Evolutionary conservation across 2,329 filamentous ascomycete genomes (phyloP), one percentile per base, ranked within the genome.

Genomic region (Cladophialophora chaetospira): DNA sequence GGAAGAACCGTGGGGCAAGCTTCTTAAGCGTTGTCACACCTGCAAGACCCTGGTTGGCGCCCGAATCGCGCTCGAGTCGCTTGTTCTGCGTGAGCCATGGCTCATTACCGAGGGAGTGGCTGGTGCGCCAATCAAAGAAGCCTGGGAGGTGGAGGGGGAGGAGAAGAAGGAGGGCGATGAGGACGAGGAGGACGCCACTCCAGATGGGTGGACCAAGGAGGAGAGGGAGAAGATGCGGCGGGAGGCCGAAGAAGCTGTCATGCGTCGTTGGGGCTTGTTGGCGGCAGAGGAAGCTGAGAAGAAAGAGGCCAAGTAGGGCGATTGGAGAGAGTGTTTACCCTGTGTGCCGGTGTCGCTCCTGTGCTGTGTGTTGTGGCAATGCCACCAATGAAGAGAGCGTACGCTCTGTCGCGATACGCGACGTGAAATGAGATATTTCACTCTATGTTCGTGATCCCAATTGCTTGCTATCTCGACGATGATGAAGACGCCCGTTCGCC

Each of bases 51-150:
- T 65, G 35, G 51, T 44, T 5, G 63, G 55, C 5, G 63, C 31
- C 23, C 63, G 60, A 26, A 6, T 10, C 10, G 25, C 50, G 35
- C 50, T 65, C 11, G 51, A 38, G 4, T 47, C 29, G 19, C 46
- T 63, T 1, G 50, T 63, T 21, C 55, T 53, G 15, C 52, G 51
- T 17, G 57, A 60, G 40, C 63, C 63, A 43, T 65, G 55, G 50
- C 48, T 60, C 21, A 13, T 51, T 9, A 63, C 59, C 2, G 60
- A 61, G 26, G 61, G 63, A 10, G 50, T 55, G 57, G 46, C 26
- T 3, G 63, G 61, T 10, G 55, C 53, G 19, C 56, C 60, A 36
- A 38, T 58, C 43, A 58, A 58, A 26, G 45, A 57, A 21, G 57
- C 45, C 10, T 64, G 62, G 61, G 60, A 63, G 53, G 23, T 42